These are phyloP conservation scores for Vinca minor DNA, from an alignment of 257 asterid species.

Conservation along the genomic window DNA sequence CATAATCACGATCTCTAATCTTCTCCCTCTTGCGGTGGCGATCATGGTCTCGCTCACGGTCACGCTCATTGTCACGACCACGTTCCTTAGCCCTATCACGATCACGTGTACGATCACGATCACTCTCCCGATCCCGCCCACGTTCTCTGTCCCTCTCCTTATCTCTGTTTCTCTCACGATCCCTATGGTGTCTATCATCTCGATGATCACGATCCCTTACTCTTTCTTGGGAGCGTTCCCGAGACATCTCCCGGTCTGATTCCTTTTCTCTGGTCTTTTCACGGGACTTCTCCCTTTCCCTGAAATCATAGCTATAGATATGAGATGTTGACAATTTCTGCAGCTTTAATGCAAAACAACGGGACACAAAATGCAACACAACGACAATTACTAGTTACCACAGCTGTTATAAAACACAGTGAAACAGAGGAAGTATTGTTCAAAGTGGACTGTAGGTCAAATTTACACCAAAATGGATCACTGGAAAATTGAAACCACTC, in stretches of 20 bases:
- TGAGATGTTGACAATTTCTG: not conserved
- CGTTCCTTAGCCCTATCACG: too few species aligned
- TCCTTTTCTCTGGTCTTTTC: too few species aligned
- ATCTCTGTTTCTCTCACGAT: too few species aligned
- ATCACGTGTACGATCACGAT: too few species aligned
- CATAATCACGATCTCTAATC: conserved; percentile 24
- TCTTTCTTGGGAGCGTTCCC: conserved; percentile 72
- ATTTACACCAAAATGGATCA: not conserved
- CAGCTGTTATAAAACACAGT: not conserved
- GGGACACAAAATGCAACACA: not conserved
- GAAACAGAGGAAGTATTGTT: not conserved
- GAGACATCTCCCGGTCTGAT: conserved; percentile 56
- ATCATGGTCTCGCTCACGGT: too few species aligned
- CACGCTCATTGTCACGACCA: too few species aligned
- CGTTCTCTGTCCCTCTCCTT: too few species aligned
- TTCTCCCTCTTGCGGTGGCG: conserved; percentile 21
- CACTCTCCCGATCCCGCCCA: too few species aligned
- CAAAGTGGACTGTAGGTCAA: not conserved
- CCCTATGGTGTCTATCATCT: too few species aligned
- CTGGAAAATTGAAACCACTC: not conserved
- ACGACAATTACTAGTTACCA: not conserved
- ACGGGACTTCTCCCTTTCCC: too few species aligned
- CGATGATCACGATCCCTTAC: conserved; percentile 76
- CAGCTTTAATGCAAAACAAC: too few species aligned
- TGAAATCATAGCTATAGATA: conserved; percentile 38